Evolutionary conservation across 768 basidiomycete genomes (phyloP).

Genomic region (Rhodotorula graminis): DNA sequence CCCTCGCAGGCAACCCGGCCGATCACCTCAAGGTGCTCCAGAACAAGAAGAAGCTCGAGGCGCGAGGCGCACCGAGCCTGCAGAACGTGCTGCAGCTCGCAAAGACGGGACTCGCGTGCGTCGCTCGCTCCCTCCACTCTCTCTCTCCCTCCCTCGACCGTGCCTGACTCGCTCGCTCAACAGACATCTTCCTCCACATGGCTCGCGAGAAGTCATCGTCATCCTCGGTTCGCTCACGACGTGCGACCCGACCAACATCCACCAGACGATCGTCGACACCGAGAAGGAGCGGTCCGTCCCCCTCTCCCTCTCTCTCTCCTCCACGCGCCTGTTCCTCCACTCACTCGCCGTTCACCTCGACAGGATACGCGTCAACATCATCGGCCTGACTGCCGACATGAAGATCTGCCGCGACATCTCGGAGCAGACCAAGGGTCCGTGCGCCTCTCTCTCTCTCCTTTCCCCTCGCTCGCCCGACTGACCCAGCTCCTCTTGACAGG

Average conservation of each 20-base stretch:
- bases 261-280: constrained; percentile 83
- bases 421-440: constrained; percentile 82
- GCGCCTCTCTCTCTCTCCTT: neutral
- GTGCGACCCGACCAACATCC: constrained; percentile 93
- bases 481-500: constrained; percentile 36
- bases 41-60: constrained; percentile 82
- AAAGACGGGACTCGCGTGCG: constrained; percentile 80
- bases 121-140: no score
- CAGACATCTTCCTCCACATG: constrained; percentile 95
- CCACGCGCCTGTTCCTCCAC: neutral
- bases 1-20: constrained; percentile 75
- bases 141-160: neutral
- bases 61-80: constrained; percentile 85
- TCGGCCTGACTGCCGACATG: constrained; percentile 95
- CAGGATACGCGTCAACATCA: constrained; percentile 84
- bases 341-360: neutral
- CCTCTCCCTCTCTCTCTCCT: no score
- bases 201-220: constrained; percentile 88
- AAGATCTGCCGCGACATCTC: constrained; percentile 90
- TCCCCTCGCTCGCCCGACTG: neutral
- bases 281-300: constrained; percentile 54
- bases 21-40: constrained; percentile 74
- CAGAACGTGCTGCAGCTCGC: constrained; percentile 99
- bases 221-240: constrained; percentile 94
- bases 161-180: neutral